Evolutionary conservation across 208 protist species (phyloP), one percentile per base, ranked within the genome.

Genomic region (Leishmania braziliensis): DNA sequence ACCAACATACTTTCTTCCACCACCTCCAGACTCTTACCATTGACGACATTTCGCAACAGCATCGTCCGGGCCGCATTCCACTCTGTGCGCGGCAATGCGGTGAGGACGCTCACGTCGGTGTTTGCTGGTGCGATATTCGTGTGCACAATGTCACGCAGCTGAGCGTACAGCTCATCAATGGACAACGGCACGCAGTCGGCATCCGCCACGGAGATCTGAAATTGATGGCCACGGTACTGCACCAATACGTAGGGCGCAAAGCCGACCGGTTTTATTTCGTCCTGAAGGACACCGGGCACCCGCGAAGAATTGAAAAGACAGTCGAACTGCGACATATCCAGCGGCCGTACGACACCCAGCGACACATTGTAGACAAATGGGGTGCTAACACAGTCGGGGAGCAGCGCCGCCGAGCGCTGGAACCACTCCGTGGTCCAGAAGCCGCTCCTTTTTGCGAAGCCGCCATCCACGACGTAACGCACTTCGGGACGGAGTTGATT

Each of bases 1-100:
- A 96, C 89, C 66, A 98, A 93, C 89, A 97, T 91, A 58, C 90
- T 90, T n/a, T 87, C 90, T 75, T 98, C 93, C 14, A 98, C 65
- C 16, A 85, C 29, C 75, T 95, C 89, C 74, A 98, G 79, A 71
- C 62, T 91, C 50, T 80, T 78, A 77, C 89, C 80, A 84, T 97
- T 98, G 46, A 66, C 70, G 33, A 81, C 75, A 76, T 92, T 43
- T 18, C 92, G 89, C 73, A 94, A 78, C 80, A 98, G 85, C 26
- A 60, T 68, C 9, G 86, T 86, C 29, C 93, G 92, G 46, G 81
- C 88, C 4, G 51, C 79, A 68, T 90, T 91, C 95, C 95, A 98
- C 75, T 92, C 86, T 3, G 82, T 87, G 26, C 95, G 84, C 39
- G 89, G 88, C 71, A 94, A 83, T 33, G 88, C 77, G 0, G 93